phyloP scores from a whole-genome alignment of 495 filamentous ascomycete species.

The Neurospora intermedia region DNA sequence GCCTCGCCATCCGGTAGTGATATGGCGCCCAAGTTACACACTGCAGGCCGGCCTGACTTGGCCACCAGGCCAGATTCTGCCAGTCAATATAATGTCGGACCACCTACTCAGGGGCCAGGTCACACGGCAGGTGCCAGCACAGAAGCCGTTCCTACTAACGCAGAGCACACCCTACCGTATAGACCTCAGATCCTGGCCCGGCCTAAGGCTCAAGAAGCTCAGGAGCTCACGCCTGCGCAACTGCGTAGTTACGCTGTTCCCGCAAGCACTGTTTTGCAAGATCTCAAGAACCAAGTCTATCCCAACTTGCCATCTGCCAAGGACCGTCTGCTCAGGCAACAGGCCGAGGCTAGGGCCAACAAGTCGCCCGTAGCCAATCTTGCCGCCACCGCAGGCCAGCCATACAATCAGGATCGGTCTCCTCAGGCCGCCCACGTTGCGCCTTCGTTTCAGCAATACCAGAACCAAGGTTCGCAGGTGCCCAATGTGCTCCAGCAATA shows the following conservation, averaged over 20 bases:
- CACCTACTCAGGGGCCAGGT: constrained; percentile 18
- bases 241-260: constrained; percentile 9
- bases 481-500: constrained; percentile 6
- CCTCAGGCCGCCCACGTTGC: constrained; percentile 1
- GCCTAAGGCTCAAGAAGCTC: constrained; percentile 16
- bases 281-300: constrained; percentile 6
- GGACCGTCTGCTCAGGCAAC: constrained; percentile 9
- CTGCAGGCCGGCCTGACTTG: constrained; percentile 3
- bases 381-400: constrained; percentile 9
- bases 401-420: constrained; percentile 11
- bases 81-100: constrained; percentile 7
- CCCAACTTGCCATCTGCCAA: constrained; percentile 13
- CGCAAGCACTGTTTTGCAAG: not conserved
- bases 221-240: constrained; percentile 5
- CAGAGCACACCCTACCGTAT: constrained; percentile 31
- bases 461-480: not conserved
- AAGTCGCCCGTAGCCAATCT: constrained; percentile 10
- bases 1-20: constrained; percentile 17
- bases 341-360: constrained; percentile 9
- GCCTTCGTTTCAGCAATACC: constrained; percentile 10
- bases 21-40: not conserved
- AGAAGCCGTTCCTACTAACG: constrained; percentile 24
- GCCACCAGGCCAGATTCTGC: constrained; percentile 9
- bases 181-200: constrained; percentile 32
- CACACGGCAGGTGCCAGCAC: constrained; percentile 18